Base-by-base conservation (phyloP, 441 rosid species). In the Cnidoscolus chayamansa region DNA sequence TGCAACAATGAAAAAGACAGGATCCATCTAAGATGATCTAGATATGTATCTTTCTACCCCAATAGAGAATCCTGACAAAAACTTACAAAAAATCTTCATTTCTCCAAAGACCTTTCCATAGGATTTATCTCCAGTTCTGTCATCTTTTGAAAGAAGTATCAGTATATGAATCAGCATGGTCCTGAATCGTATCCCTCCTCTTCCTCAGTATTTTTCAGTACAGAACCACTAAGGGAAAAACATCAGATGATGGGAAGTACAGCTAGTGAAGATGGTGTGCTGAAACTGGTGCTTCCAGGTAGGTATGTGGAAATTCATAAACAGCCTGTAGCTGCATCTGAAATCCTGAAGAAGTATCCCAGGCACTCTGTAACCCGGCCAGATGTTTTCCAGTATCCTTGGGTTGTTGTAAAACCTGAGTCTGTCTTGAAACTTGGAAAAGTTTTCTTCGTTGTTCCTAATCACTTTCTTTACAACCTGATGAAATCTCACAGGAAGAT, bases 331-430 rank as follows among this genome's bases (percentile, higher is more conserved):
- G 19, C 63, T 19, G 87, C 89, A 20, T 80, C 78, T 7, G 76
- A 83, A 65, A 76, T 88, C 64, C 65, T 84, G 82, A 64, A 51
- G 69, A 84, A 74, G 71, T 76, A 84, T 47, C 87, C 87, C 0
- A 83, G 86, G 77, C 88, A 86, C 77, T 80, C 84, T 6, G 64
- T 88, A 25, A 81, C 87, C 2, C 64, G 84, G 48, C 86, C 86
- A 0, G 85, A 82, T 0, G 74, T 84, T 58, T 87, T 87, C 25
- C 37, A 84, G 79, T 79, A 79, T 63, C 92, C 88, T 0, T 83
- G 86, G 86, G 49, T 80, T 19, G 86, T 87, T 55, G 84, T 84
- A 60, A 83, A 63, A 50, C 82, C 86, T 3, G 80, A 81, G 53
- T 77, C 87, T 0, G 5, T 82, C 11, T 62, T 86, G 50, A 54